Conservation (phyloP, 352 stramenopile genomes). For the Phytopythium litorale region DNA sequence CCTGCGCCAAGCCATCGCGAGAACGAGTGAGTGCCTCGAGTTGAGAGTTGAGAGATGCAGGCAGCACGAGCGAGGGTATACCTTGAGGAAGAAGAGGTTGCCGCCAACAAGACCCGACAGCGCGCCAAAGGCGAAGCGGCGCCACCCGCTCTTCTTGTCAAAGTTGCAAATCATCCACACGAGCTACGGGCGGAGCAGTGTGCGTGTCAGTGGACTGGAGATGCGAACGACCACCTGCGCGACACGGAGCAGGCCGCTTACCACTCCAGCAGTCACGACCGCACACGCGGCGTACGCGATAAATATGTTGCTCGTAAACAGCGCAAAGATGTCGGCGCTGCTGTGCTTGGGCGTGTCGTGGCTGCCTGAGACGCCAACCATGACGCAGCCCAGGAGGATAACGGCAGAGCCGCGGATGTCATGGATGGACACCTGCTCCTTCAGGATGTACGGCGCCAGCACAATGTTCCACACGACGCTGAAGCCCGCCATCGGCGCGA, state of each 20-base stretch:
- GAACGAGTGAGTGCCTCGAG: neutral
- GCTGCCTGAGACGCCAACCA: conserved; percentile 78
- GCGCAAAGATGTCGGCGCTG: conserved; percentile 71
- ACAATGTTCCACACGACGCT: conserved; percentile 89
- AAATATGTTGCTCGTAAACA: conserved; percentile 73
- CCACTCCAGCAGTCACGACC: conserved; percentile 26
- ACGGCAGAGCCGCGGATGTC: conserved; percentile 70
- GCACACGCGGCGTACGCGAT: conserved; percentile 61
- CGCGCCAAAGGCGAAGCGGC: conserved; percentile 78
- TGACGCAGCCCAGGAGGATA: conserved; percentile 70
- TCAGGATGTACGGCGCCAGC: conserved; percentile 73
- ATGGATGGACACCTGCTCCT: conserved; percentile 71
- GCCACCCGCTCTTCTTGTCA: conserved; percentile 59
- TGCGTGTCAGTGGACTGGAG: neutral
- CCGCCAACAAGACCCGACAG: conserved; percentile 77
- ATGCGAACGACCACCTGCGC: neutral
- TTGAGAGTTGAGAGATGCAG: neutral
- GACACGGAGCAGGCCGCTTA: conserved; percentile 20
- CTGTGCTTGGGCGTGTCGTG: conserved; percentile 75
- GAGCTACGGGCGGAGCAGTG: conserved; percentile 29
- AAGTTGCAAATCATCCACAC: conserved; percentile 68
- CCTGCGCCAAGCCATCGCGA: conserved; percentile 23
- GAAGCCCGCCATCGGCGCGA: conserved; percentile 84
- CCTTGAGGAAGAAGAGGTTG: conserved; percentile 87
- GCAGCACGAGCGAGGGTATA: conserved; percentile 10